Evolutionary conservation across 2,329 filamentous ascomycete genomes (phyloP).

Genomic region (Aureobasidium leucospermi): DNA sequence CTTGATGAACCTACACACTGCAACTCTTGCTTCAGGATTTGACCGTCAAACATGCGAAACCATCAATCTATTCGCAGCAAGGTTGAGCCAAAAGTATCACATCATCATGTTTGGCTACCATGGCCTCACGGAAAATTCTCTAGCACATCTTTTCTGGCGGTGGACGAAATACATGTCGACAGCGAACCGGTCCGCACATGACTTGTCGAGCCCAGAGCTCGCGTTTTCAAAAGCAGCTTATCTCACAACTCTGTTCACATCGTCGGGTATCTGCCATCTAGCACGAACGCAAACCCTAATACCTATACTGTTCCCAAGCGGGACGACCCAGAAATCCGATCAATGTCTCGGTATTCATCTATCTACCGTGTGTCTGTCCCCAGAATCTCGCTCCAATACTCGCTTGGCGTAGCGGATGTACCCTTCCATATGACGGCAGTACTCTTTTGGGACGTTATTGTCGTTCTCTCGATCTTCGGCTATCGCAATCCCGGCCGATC

Average conservation of each 20-base stretch:
- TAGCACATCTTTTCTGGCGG: too few relatives aligned
- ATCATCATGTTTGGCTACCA: neutral
- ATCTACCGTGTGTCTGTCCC: neutral
- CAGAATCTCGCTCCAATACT: neutral
- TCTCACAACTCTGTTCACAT: neutral
- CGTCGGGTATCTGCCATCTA: neutral
- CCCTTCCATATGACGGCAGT: neutral
- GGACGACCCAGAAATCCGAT: neutral
- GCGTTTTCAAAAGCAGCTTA: neutral
- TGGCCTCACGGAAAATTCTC: neutral
- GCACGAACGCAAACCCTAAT: neutral
- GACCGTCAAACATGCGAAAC: too few relatives aligned
- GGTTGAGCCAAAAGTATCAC: too few relatives aligned
- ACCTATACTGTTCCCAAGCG: neutral
- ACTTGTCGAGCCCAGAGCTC: neutral
- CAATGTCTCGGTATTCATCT: neutral
- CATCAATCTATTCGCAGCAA: too few relatives aligned
- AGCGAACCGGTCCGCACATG: neutral
- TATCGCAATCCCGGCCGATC: neutral
- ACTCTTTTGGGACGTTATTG: neutral
- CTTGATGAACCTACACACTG: too few relatives aligned
- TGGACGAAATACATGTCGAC: too few relatives aligned
- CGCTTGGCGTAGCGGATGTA: neutral
- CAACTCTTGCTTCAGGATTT: too few relatives aligned
- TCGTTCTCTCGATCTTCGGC: neutral